Base-by-base conservation (phyloP, 805 yeast genomes). In the baker's yeast (Saccharomyces cerevisiae) region DNA sequence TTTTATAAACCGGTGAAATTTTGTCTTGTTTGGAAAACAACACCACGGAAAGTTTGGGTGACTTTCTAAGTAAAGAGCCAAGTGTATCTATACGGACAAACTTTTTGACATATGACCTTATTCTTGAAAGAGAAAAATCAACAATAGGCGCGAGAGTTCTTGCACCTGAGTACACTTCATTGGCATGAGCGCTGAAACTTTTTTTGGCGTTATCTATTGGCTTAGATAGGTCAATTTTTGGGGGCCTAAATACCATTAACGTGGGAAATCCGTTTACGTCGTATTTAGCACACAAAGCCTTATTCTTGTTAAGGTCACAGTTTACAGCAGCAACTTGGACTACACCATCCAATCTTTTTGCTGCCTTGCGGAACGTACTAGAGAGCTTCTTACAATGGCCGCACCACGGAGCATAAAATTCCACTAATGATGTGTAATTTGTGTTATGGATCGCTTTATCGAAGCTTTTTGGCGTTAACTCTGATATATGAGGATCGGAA, bases 371-470 rank as follows among this genome's bases (percentile, higher is more conserved):
- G 69, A 76, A 85, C 1, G 81, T 81, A 3, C 86, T 84, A 55
- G 82, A 80, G 51, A 92, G 73, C 54, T 82, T 78, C 62, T 83
- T 79, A 71, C 99, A 92, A 70, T 92, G 89, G 4, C 97, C 97
- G 74, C 99, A 92, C 98, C 98, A 91, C 41, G 97, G 97, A 4
- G 98, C 97, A 70, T 86, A 91, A 70, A 91, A 91, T 73, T 90
- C 90, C 24, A 89, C 90, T 21, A 90, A 72, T 1, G 96, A 71
- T 1, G 96, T 86, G 62, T 89, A 86, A 66, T 89, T 89, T 2
- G 95, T 76, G 24, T 75, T 69, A 47, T 82, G 75, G 3, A 91
- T 81, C 50, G 84, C 85, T 53, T 79, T 78, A 57, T 84, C 82
- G 65, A 90, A 90, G 52, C 75, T 83, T 14, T 74, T 60, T 2